A percentile compares a stretch with the other conserved stretches of the same genome.
Evolutionary conservation across 306 rosid species (phyloP).

Genomic region (Rosa chinensis): DNA sequence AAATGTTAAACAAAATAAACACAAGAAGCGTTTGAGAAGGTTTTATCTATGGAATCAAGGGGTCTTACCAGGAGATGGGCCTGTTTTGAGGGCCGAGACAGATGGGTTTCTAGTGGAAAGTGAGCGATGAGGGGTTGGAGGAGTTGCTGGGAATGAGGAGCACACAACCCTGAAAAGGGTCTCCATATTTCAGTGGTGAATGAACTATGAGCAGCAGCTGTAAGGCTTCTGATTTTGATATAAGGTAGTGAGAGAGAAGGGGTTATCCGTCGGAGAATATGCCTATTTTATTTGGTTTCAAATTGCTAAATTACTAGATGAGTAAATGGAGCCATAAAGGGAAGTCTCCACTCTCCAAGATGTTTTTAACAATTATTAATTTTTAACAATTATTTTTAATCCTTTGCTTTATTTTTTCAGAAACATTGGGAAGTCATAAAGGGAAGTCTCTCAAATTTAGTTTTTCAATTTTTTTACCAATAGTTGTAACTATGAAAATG

Average conservation of each 20-base stretch:
- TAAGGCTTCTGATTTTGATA: background rate
- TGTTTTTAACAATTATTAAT: too few species aligned
- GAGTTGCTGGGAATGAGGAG: slow-evolving; percentile 38
- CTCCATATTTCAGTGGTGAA: slow-evolving; percentile 34
- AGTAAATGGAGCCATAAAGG: too few species aligned
- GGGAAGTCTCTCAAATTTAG: too few species aligned
- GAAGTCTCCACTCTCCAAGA: too few species aligned
- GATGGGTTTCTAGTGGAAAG: slow-evolving; percentile 23
- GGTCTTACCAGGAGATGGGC: slow-evolving; percentile 46
- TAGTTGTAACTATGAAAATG: too few species aligned
- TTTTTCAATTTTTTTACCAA: too few species aligned
- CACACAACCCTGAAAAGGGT: slow-evolving; percentile 52
- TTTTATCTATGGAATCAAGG: background rate
- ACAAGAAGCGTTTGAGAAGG: background rate
- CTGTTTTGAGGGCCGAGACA: slow-evolving; percentile 39
- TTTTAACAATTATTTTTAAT: too few species aligned
- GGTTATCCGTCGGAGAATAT: background rate
- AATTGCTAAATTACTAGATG: too few species aligned
- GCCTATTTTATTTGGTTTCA: too few species aligned
- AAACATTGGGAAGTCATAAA: too few species aligned
- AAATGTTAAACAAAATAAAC: background rate
- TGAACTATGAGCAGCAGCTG: background rate
- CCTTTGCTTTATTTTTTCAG: too few species aligned
- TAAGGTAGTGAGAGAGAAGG: background rate
- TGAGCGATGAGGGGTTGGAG: slow-evolving; percentile 39